A percentile compares a stretch with the other conserved stretches of the same genome.
phyloP scores from a whole-genome alignment of 2,329 filamentous ascomycete species.

The Periconia macrospinosa region DNA sequence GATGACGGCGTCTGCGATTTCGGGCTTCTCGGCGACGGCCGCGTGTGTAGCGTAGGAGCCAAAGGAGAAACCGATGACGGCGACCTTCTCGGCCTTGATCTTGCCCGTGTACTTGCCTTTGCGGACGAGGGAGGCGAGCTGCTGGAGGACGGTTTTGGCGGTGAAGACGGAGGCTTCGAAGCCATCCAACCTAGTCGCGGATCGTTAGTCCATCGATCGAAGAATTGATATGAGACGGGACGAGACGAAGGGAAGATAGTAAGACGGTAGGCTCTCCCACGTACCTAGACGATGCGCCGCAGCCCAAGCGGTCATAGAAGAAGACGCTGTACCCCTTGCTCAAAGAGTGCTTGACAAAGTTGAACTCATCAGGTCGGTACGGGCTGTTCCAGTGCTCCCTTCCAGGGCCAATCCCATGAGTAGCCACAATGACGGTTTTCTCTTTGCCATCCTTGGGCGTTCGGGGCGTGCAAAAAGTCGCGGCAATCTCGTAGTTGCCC shows the following conservation, averaged over 20 bases:
- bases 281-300: constrained; percentile 31
- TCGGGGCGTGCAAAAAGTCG: constrained; percentile 14
- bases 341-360: constrained; percentile 37
- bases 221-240: background rate
- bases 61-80: constrained; percentile 29
- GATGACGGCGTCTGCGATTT: constrained; percentile 20
- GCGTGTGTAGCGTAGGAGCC: constrained; percentile 25
- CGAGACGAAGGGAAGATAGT: background rate
- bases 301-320: constrained; percentile 42
- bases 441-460: constrained; percentile 11
- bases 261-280: background rate
- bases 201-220: background rate
- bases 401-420: constrained; percentile 34
- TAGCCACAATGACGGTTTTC: constrained; percentile 34
- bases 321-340: constrained; percentile 38
- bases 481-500: constrained; percentile 1
- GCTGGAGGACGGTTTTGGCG: constrained; percentile 14
- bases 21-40: constrained; percentile 16
- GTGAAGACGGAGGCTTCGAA: constrained; percentile 13
- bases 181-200: constrained; percentile 3
- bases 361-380: constrained; percentile 30
- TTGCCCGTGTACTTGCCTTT: constrained; percentile 20
- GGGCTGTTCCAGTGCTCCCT: constrained; percentile 38
- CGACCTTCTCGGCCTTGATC: constrained; percentile 21
- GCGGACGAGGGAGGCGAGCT: constrained; percentile 18